Evolutionary conservation across 2,329 filamentous ascomycete genomes (phyloP).

Genomic region (Nectriaceae sp.): DNA sequence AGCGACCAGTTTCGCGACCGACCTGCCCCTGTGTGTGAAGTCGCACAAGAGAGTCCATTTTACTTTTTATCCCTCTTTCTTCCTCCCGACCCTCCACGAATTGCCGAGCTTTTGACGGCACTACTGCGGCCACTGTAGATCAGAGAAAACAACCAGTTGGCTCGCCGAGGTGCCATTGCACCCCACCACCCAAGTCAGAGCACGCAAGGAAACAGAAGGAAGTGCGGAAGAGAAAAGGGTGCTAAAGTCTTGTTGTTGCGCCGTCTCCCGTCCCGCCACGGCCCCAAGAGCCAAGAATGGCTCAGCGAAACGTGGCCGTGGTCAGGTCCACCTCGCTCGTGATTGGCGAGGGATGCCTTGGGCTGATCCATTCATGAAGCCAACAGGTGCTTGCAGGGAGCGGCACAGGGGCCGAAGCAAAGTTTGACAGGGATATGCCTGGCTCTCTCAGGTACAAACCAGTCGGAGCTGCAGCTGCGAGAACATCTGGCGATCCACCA

Average conservation of each 20-base stretch:
- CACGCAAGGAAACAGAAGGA: constrained; percentile 16
- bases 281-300: constrained; percentile 9
- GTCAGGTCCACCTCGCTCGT: constrained; percentile 13
- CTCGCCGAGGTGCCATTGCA: constrained; percentile 6
- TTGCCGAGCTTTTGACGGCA: background rate
- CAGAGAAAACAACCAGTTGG: constrained; percentile 3
- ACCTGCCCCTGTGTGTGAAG: background rate
- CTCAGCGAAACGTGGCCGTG: constrained; percentile 22
- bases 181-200: constrained; percentile 24
- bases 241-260: constrained; percentile 20
- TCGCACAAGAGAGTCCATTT: background rate
- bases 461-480: constrained; percentile 25
- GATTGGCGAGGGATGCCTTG: constrained; percentile 18
- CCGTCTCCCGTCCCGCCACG: constrained; percentile 7
- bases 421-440: constrained; percentile 15
- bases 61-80: background rate
- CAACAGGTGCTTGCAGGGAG: constrained; percentile 22
- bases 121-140: background rate
- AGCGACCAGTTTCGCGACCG: background rate
- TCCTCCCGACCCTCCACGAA: background rate
- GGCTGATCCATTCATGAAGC: constrained; percentile 11
- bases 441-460: constrained; percentile 27
- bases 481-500: constrained; percentile 19
- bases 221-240: constrained; percentile 8
- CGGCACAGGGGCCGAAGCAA: constrained; percentile 17